Evolutionary conservation across 139 green algal species (phyloP).

Genomic region (Chlamydomonas urium): DNA sequence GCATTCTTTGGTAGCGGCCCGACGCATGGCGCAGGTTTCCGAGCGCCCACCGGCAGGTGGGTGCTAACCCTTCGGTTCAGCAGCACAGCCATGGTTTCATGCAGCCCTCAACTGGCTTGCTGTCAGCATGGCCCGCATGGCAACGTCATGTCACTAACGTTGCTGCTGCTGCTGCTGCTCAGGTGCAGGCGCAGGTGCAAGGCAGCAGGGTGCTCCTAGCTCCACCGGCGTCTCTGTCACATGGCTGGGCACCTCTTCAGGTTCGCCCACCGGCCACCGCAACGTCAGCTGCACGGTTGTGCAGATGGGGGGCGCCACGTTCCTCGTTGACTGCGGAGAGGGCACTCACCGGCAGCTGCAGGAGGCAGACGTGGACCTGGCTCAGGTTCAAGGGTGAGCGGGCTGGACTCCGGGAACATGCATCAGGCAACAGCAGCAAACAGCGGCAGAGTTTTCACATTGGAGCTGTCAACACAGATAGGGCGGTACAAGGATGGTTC

Average conservation of each 20-base stretch:
- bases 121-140: no score
- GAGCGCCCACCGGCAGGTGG: no score
- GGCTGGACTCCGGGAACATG: not conserved
- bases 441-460: not conserved
- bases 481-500: not conserved
- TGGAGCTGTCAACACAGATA: not conserved
- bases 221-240: constrained; percentile 63
- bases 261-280: constrained; percentile 61
- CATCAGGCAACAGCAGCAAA: not conserved
- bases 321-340: constrained; percentile 89
- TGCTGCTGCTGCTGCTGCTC: no score
- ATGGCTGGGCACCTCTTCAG: constrained; percentile 81
- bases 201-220: no score
- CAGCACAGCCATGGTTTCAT: no score
- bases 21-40: no score
- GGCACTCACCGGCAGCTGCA: constrained; percentile 71
- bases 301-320: constrained; percentile 33
- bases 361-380: constrained; percentile 37
- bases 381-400: constrained; percentile 35
- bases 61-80: no score
- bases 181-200: no score
- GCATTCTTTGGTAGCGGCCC: no score
- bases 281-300: constrained; percentile 83
- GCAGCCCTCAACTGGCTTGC: no score
- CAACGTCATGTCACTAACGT: no score